phyloP scores from a whole-genome alignment of 179 eudicot genomes.

The Camellia oleifera region DNA sequence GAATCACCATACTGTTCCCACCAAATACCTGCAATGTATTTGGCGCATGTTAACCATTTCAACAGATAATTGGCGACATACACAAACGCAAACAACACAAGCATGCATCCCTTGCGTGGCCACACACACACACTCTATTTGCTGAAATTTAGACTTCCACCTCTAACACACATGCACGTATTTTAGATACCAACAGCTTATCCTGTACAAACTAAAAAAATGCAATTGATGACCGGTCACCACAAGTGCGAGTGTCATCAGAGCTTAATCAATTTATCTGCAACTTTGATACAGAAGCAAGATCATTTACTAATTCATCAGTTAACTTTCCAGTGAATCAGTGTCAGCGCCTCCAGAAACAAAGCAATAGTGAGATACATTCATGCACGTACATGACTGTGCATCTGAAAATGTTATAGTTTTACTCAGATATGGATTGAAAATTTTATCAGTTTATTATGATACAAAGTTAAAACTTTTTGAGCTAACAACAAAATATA shows the following conservation, averaged over 20 bases:
- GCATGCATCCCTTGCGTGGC: not conserved
- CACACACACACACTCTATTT: not conserved
- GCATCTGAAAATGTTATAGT: not conserved
- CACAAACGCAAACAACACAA: not conserved
- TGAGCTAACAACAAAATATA: not conserved
- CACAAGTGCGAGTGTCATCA: not conserved
- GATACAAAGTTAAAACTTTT: not conserved
- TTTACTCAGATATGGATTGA: not conserved
- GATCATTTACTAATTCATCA: not conserved
- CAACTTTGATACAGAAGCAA: not conserved
- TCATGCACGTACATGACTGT: not conserved
- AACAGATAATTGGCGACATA: not conserved
- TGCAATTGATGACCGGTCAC: not conserved
- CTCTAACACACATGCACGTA: not conserved
- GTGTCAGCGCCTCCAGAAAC: not conserved
- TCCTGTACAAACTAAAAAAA: not conserved
- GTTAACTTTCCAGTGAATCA: not conserved
- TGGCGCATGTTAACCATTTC: not conserved
- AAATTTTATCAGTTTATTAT: not conserved
- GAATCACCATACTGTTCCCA: conserved; percentile 98
- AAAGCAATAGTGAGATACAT: not conserved
- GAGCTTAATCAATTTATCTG: not conserved
- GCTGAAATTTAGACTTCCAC: not conserved
- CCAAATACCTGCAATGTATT: conserved; percentile 66
- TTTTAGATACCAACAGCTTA: not conserved